These are phyloP conservation scores for Irpex rosettiformis DNA, from an alignment of 1,284 basidiomycete species.

Conservation along the genomic window DNA sequence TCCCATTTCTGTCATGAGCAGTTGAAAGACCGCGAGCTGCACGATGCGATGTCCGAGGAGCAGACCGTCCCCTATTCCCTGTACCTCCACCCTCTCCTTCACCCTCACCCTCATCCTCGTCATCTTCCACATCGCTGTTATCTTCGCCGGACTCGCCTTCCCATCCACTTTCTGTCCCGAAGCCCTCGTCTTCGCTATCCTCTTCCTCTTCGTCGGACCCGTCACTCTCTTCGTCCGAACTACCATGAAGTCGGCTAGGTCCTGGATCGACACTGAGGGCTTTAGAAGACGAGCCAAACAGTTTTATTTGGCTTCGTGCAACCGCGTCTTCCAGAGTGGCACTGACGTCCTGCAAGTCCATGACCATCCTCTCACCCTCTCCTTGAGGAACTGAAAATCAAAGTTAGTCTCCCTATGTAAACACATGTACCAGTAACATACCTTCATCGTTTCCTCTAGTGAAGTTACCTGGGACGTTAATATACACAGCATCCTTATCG, in stretches of 20 bases:
- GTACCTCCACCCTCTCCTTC: slow-evolving; percentile 25
- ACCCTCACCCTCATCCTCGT: slow-evolving; percentile 27
- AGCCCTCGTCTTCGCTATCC: slow-evolving; percentile 24
- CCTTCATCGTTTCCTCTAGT: slow-evolving; percentile 65
- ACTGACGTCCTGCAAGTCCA: slow-evolving; percentile 88
- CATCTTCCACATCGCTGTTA: slow-evolving; percentile 24
- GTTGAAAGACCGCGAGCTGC: slow-evolving; percentile 31
- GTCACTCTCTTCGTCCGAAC: slow-evolving; percentile 12
- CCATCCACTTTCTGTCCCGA: slow-evolving; percentile 20
- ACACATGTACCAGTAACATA: slow-evolving; percentile 27
- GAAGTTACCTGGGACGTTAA: slow-evolving; percentile 96
- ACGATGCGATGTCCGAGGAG: slow-evolving; percentile 45
- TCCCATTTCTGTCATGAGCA: slow-evolving; percentile 33
- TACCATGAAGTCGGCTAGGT: slow-evolving; percentile 20
- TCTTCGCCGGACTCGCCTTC: slow-evolving; percentile 28
- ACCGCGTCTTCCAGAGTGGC: slow-evolving; percentile 85
- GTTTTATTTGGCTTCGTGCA: slow-evolving; percentile 76
- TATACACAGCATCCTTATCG: slow-evolving; percentile 98
- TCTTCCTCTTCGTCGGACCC: slow-evolving; percentile 20
- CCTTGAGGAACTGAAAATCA: slow-evolving; percentile 59
- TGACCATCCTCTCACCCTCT: slow-evolving; percentile 97
- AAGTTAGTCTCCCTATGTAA: slow-evolving; percentile 9
- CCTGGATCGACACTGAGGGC: slow-evolving; percentile 34
- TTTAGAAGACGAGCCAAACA: slow-evolving; percentile 76
- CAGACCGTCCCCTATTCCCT: slow-evolving; percentile 43